A percentile compares a stretch with the other conserved stretches of the same genome.
Conservation (phyloP, 129 eudicot genomes). For the Apium graveolens region DNA sequence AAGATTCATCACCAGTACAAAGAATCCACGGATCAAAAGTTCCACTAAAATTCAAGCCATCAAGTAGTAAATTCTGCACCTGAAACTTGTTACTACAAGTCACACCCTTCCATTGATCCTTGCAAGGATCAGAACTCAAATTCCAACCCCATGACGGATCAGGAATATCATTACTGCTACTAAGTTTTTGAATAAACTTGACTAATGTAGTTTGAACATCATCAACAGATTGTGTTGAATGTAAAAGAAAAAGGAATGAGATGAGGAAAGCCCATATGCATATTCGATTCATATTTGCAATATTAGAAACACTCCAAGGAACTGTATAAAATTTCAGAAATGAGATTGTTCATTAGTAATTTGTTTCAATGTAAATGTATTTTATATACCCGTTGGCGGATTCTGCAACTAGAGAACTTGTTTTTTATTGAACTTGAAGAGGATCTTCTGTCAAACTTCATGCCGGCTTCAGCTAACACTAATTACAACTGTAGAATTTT, state of each 20-base stretch:
- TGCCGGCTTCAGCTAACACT: neutral
- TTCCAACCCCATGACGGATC: conserved; percentile 48
- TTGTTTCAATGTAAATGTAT: neutral
- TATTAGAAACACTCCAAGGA: neutral
- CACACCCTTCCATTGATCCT: conserved; percentile 46
- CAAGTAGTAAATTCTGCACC: conserved; percentile 30
- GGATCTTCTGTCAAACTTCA: neutral
- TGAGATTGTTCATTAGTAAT: neutral
- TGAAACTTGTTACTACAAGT: conserved; percentile 21
- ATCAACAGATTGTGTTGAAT: conserved; percentile 22
- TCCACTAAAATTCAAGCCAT: conserved; percentile 34
- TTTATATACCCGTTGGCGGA: neutral
- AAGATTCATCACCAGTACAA: conserved; percentile 30
- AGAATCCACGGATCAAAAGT: conserved; percentile 39
- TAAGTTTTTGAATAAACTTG: conserved; percentile 33
- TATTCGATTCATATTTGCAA: conserved; percentile 35
- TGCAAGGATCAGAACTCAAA: conserved; percentile 50
- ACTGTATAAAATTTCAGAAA: neutral
- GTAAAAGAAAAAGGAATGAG: conserved; percentile 24
- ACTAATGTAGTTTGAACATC: conserved; percentile 26
- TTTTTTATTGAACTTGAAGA: neutral
- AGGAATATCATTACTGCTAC: conserved; percentile 21
- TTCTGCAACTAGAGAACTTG: neutral
- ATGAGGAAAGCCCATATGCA: conserved; percentile 24
- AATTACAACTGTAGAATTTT: neutral